Evolutionary conservation across 306 rosid genomes (phyloP).

Genomic region (Cucumis sativus): DNA sequence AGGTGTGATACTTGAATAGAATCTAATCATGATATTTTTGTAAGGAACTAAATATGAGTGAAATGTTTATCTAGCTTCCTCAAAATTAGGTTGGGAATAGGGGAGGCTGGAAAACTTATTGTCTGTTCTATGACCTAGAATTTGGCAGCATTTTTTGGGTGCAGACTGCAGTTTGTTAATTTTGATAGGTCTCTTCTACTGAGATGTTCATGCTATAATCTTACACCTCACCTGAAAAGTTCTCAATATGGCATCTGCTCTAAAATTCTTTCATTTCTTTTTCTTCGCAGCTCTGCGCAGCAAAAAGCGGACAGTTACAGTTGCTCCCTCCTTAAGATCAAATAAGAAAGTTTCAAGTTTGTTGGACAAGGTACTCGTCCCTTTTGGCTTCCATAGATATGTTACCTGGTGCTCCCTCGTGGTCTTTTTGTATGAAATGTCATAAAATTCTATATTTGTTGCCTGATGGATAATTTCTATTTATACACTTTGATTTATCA

Average conservation of each 20-base stretch:
- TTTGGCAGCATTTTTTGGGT: background rate
- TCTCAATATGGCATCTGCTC: background rate
- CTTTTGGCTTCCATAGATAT: background rate
- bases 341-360: conserved; percentile 89
- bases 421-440: background rate
- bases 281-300: conserved; percentile 32
- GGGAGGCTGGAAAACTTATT: background rate
- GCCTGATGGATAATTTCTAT: background rate
- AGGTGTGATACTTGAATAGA: conserved; percentile 34
- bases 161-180: background rate
- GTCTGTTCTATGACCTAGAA: background rate
- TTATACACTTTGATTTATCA: conserved; percentile 12
- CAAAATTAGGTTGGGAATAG: background rate
- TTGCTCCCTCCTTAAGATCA: conserved; percentile 72
- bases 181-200: background rate
- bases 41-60: background rate
- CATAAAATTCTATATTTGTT: background rate
- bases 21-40: background rate
- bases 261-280: conserved; percentile 11
- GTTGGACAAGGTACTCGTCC: conserved; percentile 59
- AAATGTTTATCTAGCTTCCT: background rate
- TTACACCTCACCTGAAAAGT: background rate
- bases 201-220: background rate
- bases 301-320: conserved; percentile 59
- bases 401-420: background rate